A percentile compares a stretch with the other conserved stretches of the same genome.
Conservation (phyloP, 2,329 filamentous ascomycete species). For the Talaromyces piceae region DNA sequence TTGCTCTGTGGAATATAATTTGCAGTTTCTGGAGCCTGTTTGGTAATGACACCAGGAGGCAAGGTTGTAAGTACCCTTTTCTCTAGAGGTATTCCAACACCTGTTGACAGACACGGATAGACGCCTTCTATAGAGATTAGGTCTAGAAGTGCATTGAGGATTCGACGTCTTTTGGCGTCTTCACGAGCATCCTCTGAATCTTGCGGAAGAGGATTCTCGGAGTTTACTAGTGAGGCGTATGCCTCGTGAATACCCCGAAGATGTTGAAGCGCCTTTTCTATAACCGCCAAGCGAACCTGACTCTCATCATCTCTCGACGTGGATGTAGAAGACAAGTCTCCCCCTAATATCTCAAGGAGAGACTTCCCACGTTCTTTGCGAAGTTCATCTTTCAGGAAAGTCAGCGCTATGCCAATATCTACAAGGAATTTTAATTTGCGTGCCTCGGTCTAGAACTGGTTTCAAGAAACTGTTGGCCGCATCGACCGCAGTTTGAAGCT, state of each 20-base stretch:
- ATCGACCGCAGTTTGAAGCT: slow-evolving; percentile 25
- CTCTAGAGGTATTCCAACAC: slow-evolving; percentile 38
- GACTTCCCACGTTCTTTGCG: slow-evolving; percentile 28
- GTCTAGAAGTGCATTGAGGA: slow-evolving; percentile 35
- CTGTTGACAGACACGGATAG: slow-evolving; percentile 36
- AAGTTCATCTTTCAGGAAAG: slow-evolving; percentile 29
- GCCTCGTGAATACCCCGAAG: slow-evolving; percentile 28
- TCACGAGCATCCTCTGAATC: slow-evolving; percentile 27
- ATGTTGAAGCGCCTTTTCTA: slow-evolving; percentile 27
- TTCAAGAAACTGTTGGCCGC: slow-evolving; percentile 28
- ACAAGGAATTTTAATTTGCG: slow-evolving; percentile 17
- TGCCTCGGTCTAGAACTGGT: slow-evolving; percentile 36
- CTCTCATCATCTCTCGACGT: slow-evolving; percentile 11
- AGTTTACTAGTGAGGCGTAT: slow-evolving; percentile 21
- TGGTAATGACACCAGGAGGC: slow-evolving; percentile 36
- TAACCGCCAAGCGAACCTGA: slow-evolving; percentile 20
- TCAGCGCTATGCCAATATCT: slow-evolving; percentile 21
- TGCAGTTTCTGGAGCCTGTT: slow-evolving; percentile 17
- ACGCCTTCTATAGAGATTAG: slow-evolving; percentile 39
- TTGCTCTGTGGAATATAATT: slow-evolving; percentile 21
- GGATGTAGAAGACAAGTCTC: slow-evolving; percentile 7
- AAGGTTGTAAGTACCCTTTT: slow-evolving; percentile 37
- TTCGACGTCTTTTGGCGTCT: slow-evolving; percentile 35
- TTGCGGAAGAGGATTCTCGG: slow-evolving; percentile 5
- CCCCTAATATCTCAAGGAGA: slow-evolving; percentile 27